Base-by-base conservation (phyloP, 129 eudicot genomes). In the Chrysanthemum makinoi region DNA sequence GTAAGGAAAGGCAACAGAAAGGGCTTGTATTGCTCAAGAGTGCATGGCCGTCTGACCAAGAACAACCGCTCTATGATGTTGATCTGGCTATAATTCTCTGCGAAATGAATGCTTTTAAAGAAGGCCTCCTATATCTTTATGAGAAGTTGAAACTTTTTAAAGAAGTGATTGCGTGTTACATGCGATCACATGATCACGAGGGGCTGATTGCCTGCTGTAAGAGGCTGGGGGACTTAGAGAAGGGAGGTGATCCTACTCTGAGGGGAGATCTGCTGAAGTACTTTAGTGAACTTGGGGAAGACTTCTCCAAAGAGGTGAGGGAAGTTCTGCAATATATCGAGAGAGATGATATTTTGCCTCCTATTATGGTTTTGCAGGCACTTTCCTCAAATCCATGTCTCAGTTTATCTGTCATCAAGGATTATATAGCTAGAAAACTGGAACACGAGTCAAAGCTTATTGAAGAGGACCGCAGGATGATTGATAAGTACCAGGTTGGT, bases 241-340 rank as follows among this genome's bases (percentile, higher is more conserved):
- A 75, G 60, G 99, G 97, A 28, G 99, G 96, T 18, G 99, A 95
- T 64, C 84, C 94, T 26, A 75, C 93, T 67, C 91, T 95, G 9
- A 90, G 99, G 99, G 96, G 94, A 13, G 97, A 90, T 76, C 68
- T 95, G 14, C 73, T 95, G 81, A 95, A 88, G 77, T 95, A 95
- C 75, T 95, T 95, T 83, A 97, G 99, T 73, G 99, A 95, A 79
- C 94, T 95, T 66, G 99, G 99, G 56, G 99, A 95, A 84, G 99
- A 95, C 62, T 95, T 97, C 75, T 87, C 99, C 16, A 88, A 84
- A 78, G 99, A 95, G 81, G 99, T 95, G 48, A 83, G 78, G 78
- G 96, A 95, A 81, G 93, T 90, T 75, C 62, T 95, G 83, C 72
- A 85, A 57, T 95, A 88, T 79, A 86, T 95, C 30, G 99, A 95